A percentile compares a stretch with the other conserved stretches of the same genome.
Conservation (phyloP, 2,329 filamentous ascomycete species). For the Venturia effusa region DNA sequence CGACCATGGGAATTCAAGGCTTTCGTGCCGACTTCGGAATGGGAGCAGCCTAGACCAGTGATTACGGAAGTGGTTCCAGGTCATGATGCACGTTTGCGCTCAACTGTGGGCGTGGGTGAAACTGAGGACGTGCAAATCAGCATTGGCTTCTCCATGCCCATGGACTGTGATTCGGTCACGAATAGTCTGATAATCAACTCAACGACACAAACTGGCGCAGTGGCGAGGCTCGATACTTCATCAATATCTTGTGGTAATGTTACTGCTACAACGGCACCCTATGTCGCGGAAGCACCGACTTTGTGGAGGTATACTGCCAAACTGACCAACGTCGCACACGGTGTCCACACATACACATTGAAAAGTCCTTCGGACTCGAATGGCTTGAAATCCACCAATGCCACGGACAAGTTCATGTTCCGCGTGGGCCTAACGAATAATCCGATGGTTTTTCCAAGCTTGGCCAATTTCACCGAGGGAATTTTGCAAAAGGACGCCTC, state of each 20-base stretch:
- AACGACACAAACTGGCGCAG: constrained; percentile 37
- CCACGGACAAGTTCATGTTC: constrained; percentile 51
- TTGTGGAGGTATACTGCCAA: constrained; percentile 43
- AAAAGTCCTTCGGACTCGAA: constrained; percentile 32
- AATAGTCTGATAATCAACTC: constrained; percentile 42
- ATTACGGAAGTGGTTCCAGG: constrained; percentile 51
- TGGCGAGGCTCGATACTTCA: constrained; percentile 32
- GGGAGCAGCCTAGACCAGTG: constrained; percentile 42
- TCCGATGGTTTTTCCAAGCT: constrained; percentile 45
- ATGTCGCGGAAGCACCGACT: constrained; percentile 35
- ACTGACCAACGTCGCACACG: constrained; percentile 47
- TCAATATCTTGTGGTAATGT: constrained; percentile 16
- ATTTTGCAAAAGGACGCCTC: constrained; percentile 34
- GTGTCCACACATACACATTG: constrained; percentile 48
- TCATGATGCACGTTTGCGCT: constrained; percentile 48
- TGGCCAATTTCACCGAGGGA: constrained; percentile 47
- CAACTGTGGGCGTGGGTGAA: constrained; percentile 24
- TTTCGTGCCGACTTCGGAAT: constrained; percentile 44
- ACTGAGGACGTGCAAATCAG: constrained; percentile 38
- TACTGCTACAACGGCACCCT: not conserved
- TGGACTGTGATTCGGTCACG: constrained; percentile 47
- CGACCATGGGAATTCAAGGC: constrained; percentile 47
- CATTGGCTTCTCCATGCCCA: constrained; percentile 47
- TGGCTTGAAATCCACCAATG: constrained; percentile 33
- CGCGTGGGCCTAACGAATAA: constrained; percentile 48